Evolutionary conservation across 768 basidiomycete species (phyloP).

Genomic region (Leccinum aurantiacum): DNA sequence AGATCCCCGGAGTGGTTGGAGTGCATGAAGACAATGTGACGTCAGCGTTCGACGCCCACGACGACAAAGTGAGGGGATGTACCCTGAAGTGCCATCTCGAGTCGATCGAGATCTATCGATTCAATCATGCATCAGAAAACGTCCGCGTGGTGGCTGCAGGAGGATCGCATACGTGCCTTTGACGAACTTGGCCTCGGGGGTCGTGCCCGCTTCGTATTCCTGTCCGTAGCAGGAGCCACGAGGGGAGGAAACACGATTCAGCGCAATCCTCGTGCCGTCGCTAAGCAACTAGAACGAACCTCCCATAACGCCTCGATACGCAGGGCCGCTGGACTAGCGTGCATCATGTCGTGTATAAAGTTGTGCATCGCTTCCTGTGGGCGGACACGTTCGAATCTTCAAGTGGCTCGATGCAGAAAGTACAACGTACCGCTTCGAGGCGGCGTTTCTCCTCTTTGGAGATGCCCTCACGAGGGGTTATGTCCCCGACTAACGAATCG

Average conservation of each 20-base stretch:
- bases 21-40: too few relatives aligned
- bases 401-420: not conserved
- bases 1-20: too few relatives aligned
- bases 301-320: conserved; percentile 72
- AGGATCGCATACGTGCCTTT: conserved; percentile 54
- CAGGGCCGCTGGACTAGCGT: conserved; percentile 63
- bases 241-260: not conserved
- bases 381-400: not conserved
- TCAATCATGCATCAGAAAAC: not conserved
- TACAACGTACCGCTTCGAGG: conserved; percentile 60
- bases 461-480: conserved; percentile 86
- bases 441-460: conserved; percentile 75
- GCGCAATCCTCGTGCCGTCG: not conserved
- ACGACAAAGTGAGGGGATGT: not conserved
- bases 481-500: conserved; percentile 76
- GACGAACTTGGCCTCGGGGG: conserved; percentile 79
- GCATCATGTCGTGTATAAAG: conserved; percentile 88
- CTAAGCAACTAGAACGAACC: conserved; percentile 25
- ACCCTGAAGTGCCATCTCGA: conserved; percentile 90
- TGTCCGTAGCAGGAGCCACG: conserved; percentile 24
- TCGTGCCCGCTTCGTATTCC: conserved; percentile 82
- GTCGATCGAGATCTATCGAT: conserved; percentile 71
- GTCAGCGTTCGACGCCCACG: not conserved
- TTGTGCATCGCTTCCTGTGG: conserved; percentile 84
- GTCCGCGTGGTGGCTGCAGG: not conserved